Evolutionary conservation across 2,329 filamentous ascomycete genomes (phyloP), one percentile per base, ranked within the genome.

Genomic region (Arthrobotrys conoides): DNA sequence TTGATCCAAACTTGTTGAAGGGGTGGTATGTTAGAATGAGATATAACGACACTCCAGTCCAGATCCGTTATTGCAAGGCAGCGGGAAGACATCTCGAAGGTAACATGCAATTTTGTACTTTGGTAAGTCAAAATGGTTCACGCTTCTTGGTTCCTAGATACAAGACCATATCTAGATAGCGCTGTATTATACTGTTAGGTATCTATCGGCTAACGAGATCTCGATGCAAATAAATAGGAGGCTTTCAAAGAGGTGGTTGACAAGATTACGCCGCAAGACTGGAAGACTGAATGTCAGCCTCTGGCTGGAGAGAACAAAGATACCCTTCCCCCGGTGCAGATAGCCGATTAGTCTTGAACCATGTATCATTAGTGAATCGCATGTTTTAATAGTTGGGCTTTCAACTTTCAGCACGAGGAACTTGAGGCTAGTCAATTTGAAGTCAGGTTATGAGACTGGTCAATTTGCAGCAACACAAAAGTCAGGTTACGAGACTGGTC

Each of bases 181-280:
- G n/a, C n/a, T n/a, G n/a, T n/a, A n/a, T n/a, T n/a, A n/a, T n/a
- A n/a, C n/a, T n/a, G n/a, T n/a, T n/a, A n/a, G n/a, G n/a, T n/a
- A n/a, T 27, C n/a, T n/a, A 30, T 9, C 18, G 16, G 16, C 51
- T 41, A 61, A 44, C 41, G 20, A 30, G 22, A n/a, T 8, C n/a
- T 20, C 10, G 27, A 61, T 44, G 5, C 33, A 10, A 36, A 27
- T 30, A 46, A 38, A 67, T 78, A 93, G 90, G 90, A 92, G 71
- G 93, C 95, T 0, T 99, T 99, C 87, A 98, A 98, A 85, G 87
- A 89, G 65, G 93, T 97, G 70, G 93, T 96, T 1, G 95, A 98
- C 85, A 93, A 93, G 82, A 96, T 92, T 83, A 96, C 93, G 0
- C 96, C 96, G 0, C 86, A 86, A 75, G 88, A 94, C 83, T 98